These are phyloP conservation scores for Penicillium sp. DNA, from an alignment of 2,329 filamentous ascomycete species.

Conservation along the genomic window DNA sequence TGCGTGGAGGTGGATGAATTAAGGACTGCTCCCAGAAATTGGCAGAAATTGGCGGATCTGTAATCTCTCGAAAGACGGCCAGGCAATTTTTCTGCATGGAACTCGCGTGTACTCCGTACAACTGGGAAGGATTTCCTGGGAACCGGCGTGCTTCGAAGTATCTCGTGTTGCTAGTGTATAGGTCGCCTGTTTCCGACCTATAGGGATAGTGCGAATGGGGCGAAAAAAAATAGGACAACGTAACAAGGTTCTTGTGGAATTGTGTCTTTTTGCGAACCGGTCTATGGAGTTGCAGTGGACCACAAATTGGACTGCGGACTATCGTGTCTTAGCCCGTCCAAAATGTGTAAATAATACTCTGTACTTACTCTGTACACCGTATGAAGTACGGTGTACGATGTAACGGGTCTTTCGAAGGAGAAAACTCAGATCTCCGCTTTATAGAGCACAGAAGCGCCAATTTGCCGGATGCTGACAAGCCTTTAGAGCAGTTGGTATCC, in stretches of 20 bases:
- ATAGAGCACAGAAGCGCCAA: neutral
- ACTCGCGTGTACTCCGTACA: neutral
- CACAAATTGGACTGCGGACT: neutral
- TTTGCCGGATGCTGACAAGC: constrained; percentile 9
- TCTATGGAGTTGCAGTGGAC: neutral
- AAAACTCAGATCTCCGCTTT: constrained; percentile 7
- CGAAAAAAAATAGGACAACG: neutral
- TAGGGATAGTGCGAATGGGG: neutral
- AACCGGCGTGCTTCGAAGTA: constrained; percentile 1
- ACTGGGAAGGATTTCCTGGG: constrained; percentile 1
- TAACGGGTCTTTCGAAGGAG: neutral
- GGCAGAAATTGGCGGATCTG: neutral
- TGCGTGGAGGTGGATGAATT: constrained; percentile 2
- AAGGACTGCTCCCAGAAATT: constrained; percentile 7
- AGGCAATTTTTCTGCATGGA: constrained; percentile 7
- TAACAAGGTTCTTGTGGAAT: neutral
- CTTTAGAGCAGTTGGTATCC: neutral
- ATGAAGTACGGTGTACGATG: neutral
- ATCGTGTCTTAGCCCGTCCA: neutral
- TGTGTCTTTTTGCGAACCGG: constrained; percentile 6
- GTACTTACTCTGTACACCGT: neutral
- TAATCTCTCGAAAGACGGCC: constrained; percentile 16
- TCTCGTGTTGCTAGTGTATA: neutral
- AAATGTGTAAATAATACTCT: neutral
- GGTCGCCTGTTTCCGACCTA: neutral